A percentile compares a stretch with the other conserved stretches of the same genome.
Conservation (phyloP, 1,284 basidiomycete species). For the Phellopilus nigrolimitatus region DNA sequence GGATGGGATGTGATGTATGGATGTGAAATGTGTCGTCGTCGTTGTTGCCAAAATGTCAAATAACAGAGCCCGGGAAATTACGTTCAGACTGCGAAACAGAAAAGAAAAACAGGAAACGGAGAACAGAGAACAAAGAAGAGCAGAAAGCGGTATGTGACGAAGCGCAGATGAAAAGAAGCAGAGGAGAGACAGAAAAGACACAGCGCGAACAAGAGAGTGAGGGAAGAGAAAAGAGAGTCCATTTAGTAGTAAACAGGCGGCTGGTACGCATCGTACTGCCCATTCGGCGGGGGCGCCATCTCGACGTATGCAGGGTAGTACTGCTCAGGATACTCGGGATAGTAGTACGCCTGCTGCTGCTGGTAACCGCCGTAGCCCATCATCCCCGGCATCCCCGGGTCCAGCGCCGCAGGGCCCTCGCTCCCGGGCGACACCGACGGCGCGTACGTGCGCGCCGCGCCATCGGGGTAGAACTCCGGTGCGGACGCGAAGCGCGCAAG, state of each 20-base stretch:
- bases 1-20: too few species aligned
- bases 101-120: too few species aligned
- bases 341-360: too few species aligned
- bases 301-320: slow-evolving; percentile 65
- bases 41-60: too few species aligned
- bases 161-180: slow-evolving; percentile 21
- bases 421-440: slow-evolving; percentile 17
- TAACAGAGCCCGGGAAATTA: too few species aligned
- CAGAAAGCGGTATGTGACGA: background rate
- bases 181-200: slow-evolving; percentile 18
- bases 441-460: background rate
- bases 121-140: slow-evolving; percentile 1
- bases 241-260: slow-evolving; percentile 57
- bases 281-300: slow-evolving; percentile 49
- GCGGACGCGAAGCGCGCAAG: slow-evolving; percentile 1
- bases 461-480: slow-evolving; percentile 12
- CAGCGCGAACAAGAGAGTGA: background rate
- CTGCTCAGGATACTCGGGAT: slow-evolving; percentile 64
- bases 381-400: slow-evolving; percentile 36
- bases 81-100: too few species aligned
- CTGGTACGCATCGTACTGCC: slow-evolving; percentile 61
- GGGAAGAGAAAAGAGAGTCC: slow-evolving; percentile 19
- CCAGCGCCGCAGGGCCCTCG: slow-evolving; percentile 26
- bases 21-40: too few species aligned
- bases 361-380: slow-evolving; percentile 53